Percentiles rank a stretch among this genome's conserved stretches.
Evolutionary conservation across 257 asterid genomes (phyloP).

Genomic region (Cynanchum wilfordii): DNA sequence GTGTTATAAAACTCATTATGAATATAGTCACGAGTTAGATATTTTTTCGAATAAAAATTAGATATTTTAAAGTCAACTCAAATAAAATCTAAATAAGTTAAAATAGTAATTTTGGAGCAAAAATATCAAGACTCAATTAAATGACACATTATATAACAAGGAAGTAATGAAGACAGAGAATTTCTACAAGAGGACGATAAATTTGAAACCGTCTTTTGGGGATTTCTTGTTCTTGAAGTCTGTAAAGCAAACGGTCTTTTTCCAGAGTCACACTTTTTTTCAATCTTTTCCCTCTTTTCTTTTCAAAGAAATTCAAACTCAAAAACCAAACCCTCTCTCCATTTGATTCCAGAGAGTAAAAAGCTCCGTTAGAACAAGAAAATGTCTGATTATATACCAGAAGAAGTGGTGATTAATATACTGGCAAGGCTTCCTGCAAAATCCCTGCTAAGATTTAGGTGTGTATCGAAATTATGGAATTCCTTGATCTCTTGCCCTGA

Average conservation of each 20-base stretch:
- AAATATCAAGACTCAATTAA: too few relatives aligned
- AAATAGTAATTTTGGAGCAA: too few relatives aligned
- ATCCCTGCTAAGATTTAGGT: constrained; percentile 16
- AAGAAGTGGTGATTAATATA: constrained; percentile 14
- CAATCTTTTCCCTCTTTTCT: neutral
- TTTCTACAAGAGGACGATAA: too few relatives aligned
- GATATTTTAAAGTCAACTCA: too few relatives aligned
- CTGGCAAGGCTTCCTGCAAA: constrained; percentile 9
- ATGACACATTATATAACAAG: too few relatives aligned
- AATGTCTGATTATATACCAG: constrained; percentile 13
- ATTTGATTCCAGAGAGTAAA: neutral
- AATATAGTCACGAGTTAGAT: too few relatives aligned
- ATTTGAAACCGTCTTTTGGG: too few relatives aligned
- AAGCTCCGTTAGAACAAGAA: neutral
- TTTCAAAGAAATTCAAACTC: neutral
- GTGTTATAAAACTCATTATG: too few relatives aligned
- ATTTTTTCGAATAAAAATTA: too few relatives aligned
- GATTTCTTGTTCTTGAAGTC: too few relatives aligned
- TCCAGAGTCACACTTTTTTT: neutral
- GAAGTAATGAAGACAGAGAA: too few relatives aligned
- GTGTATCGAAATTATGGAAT: constrained; percentile 19
- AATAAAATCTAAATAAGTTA: too few relatives aligned
- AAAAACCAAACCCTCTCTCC: neutral
- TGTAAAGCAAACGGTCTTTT: neutral
- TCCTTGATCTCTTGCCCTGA: constrained; percentile 6